Conservation (phyloP, 192 early-diverging fungal genomes). For the Entomortierella parvispora region DNA sequence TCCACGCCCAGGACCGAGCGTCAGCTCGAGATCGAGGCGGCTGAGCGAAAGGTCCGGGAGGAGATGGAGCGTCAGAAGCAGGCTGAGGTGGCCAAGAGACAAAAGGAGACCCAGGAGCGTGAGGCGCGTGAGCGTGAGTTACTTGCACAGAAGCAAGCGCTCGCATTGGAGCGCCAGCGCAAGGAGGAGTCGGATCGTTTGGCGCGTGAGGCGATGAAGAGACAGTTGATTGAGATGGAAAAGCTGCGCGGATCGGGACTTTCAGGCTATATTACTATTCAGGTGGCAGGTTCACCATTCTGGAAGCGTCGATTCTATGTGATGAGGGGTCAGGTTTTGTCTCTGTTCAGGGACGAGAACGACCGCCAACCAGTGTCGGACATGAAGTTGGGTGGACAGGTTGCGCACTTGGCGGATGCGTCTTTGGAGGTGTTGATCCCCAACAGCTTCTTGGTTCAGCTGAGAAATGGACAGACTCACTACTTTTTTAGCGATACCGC, state of each 20-base stretch:
- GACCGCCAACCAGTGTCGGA: conserved; percentile 52
- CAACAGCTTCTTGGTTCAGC: conserved; percentile 61
- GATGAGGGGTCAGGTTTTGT: conserved; percentile 59
- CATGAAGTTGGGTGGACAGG: conserved; percentile 53
- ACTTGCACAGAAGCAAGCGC: conserved; percentile 49
- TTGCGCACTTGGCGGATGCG: conserved; percentile 53
- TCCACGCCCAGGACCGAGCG: conserved; percentile 45
- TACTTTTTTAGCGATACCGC: conserved; percentile 61
- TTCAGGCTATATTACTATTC: conserved; percentile 57
- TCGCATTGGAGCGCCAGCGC: conserved; percentile 63
- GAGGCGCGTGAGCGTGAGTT: conserved; percentile 35
- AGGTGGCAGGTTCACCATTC: conserved; percentile 58
- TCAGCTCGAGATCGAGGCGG: conserved; percentile 43
- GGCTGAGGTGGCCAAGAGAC: conserved; percentile 43
- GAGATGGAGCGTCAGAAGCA: conserved; percentile 53
- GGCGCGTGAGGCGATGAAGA: conserved; percentile 54
- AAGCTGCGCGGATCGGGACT: conserved; percentile 47
- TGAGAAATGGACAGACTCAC: conserved; percentile 52
- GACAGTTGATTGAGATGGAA: conserved; percentile 56
- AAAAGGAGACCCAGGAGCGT: conserved; percentile 42
- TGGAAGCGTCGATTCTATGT: conserved; percentile 71
- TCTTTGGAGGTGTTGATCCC: conserved; percentile 61
- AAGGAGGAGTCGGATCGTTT: conserved; percentile 53
- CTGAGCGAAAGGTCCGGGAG: conserved; percentile 39
- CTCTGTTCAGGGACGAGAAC: conserved; percentile 60